Base-by-base conservation (phyloP, 768 basidiomycete species). In the Pleurotus ostreatus region DNA sequence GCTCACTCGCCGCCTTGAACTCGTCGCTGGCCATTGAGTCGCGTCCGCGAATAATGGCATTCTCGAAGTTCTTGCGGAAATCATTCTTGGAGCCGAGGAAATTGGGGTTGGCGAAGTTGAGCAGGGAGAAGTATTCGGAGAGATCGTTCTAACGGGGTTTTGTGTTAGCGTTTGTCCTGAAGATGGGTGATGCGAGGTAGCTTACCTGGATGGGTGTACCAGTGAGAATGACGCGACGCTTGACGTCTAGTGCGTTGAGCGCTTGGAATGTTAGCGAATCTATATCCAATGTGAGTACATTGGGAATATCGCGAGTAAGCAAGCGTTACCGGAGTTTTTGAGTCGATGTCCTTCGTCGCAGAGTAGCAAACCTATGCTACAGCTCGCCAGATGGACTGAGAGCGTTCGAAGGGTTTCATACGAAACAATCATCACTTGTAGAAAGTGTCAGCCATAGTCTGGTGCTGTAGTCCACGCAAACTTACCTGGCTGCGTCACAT, bases 261-360 rank as follows among this genome's bases (percentile, higher is more conserved):
- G 94, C 83, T 67, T 86, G 85, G 70, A 92, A 98, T 0, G 94
- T 96, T 25, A 84, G 79, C 0, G 92, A 93, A 44, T 96, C 94
- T 93, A 66, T 22, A 25, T 6, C 25, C 39, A n/a, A 26, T 23
- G 41, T n/a, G 7, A 15, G 13, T 25, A 20, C 55, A 13, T 16
- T 20, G 11, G n/a, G 26, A 30, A 12, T 26, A 11, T 34, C 30
- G 11, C 30, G 11, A 34, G 30, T 34, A 34, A 34, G 9, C 9
- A 11, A 9, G 25, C 25, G 76, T 53, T 60, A 91, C 94, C 91
- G 46, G 91, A 91, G 67, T 99, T 99, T 74, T 99, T 99, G 57
- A 99, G 75, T 49, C 96, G 78, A 74, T 99, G 96, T 3, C 96
- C 96, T 74, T 99, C 96, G 64, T 99, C 96, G 59, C 94, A 96